These are phyloP conservation scores for Catharanthus roseus DNA, from an alignment of 257 asterid species.

Conservation along the genomic window DNA sequence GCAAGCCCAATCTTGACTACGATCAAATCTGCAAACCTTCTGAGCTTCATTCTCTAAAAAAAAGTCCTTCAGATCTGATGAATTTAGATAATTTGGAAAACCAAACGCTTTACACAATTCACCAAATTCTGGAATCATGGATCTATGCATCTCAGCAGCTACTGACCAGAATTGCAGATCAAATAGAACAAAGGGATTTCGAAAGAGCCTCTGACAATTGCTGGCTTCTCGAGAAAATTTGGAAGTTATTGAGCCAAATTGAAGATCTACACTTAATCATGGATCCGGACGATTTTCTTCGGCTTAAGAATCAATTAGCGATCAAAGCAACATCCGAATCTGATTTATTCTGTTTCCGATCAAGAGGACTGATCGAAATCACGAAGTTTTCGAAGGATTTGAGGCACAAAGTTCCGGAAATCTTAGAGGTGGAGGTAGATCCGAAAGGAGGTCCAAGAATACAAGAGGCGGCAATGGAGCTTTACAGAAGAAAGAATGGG, in stretches of 20 bases:
- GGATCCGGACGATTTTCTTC: constrained; percentile 86
- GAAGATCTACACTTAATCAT: constrained; percentile 63
- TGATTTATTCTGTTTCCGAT: constrained; percentile 71
- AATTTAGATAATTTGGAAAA: constrained; percentile 50
- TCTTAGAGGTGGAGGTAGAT: constrained; percentile 78
- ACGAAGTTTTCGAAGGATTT: constrained; percentile 65
- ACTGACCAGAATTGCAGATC: constrained; percentile 33
- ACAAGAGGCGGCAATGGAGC: constrained; percentile 82
- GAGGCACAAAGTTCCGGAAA: constrained; percentile 70
- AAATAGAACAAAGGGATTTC: constrained; percentile 34
- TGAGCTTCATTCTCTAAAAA: constrained; percentile 58
- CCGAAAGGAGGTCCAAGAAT: constrained; percentile 89
- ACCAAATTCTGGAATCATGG: constrained; percentile 84
- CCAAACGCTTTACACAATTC: constrained; percentile 50
- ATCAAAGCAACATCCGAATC: constrained; percentile 57
- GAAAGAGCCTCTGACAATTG: constrained; percentile 47
- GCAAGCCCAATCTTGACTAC: constrained; percentile 77
- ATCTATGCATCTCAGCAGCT: constrained; percentile 43
- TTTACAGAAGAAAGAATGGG: constrained; percentile 43
- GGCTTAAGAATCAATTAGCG: constrained; percentile 57
- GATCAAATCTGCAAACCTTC: constrained; percentile 73
- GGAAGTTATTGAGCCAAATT: constrained; percentile 51
- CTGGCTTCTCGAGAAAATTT: constrained; percentile 66
- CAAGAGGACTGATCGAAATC: constrained; percentile 51
- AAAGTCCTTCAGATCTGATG: constrained; percentile 37